Evolutionary conservation across 2,329 filamentous ascomycete genomes (phyloP).

Genomic region (Phyllosticta citriasiana): DNA sequence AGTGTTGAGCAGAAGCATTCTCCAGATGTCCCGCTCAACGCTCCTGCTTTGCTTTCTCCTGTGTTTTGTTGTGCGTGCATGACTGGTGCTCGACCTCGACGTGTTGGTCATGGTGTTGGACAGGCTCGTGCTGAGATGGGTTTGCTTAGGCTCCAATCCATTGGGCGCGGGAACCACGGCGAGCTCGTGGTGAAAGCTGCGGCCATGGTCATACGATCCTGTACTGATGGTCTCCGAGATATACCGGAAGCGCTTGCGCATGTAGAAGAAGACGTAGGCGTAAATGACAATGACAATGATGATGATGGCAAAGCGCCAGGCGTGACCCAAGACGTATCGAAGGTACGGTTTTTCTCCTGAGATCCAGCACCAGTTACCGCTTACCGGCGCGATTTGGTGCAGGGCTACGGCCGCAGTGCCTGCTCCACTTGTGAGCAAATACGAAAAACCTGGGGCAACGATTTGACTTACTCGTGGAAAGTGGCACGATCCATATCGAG

Average conservation of each 20-base stretch:
- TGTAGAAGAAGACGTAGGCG: slow-evolving; percentile 33
- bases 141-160: neutral
- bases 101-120: neutral
- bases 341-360: slow-evolving; percentile 24
- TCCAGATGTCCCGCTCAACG: slow-evolving; percentile 17
- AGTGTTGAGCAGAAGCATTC: slow-evolving; percentile 24
- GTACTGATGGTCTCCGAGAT: slow-evolving; percentile 2
- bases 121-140: neutral
- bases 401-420: slow-evolving; percentile 3
- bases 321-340: slow-evolving; percentile 36
- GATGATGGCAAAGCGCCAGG: slow-evolving; percentile 38
- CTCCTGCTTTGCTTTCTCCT: slow-evolving; percentile 10
- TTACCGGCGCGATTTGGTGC: slow-evolving; percentile 28
- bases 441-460: neutral
- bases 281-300: slow-evolving; percentile 33
- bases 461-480: slow-evolving; percentile 23
- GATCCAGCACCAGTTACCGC: slow-evolving; percentile 43
- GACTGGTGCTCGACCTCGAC: too few species aligned
- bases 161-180: neutral
- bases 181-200: slow-evolving; percentile 1
- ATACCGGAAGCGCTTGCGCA: slow-evolving; percentile 12
- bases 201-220: slow-evolving; percentile 4
- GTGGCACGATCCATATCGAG: slow-evolving; percentile 32
- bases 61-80: neutral
- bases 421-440: neutral